phyloP scores from a whole-genome alignment of 441 rosid genomes.

The Populus trichocarpa region DNA sequence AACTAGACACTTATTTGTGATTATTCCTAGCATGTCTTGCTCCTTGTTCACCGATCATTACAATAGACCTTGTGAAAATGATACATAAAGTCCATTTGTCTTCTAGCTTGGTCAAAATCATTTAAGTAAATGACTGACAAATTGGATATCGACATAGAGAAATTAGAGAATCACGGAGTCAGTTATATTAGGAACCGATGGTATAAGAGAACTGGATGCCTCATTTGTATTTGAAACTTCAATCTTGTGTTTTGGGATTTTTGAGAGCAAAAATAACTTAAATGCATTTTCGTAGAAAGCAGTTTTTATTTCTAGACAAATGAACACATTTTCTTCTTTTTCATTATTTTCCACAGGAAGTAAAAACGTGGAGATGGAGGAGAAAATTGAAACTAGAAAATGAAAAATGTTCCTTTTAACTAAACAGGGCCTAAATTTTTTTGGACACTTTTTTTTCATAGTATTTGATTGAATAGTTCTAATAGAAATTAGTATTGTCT shows the following conservation, averaged over 20 bases:
- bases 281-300: neutral
- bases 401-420: neutral
- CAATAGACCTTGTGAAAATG: neutral
- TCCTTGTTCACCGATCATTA: neutral
- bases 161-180: neutral
- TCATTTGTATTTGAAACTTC: neutral
- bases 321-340: neutral
- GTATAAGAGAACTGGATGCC: neutral
- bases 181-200: neutral
- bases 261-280: neutral
- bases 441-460: too few relatives aligned
- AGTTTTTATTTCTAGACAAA: neutral
- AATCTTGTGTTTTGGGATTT: neutral
- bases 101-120: neutral
- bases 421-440: neutral
- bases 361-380: neutral
- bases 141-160: neutral
- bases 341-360: neutral
- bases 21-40: neutral
- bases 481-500: neutral
- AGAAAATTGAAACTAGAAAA: neutral
- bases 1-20: neutral
- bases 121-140: neutral
- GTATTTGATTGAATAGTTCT: neutral
- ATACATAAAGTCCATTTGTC: neutral